These are phyloP conservation scores for Candida endomychidarum DNA, from an alignment of 805 yeast species.

Conservation along the genomic window DNA sequence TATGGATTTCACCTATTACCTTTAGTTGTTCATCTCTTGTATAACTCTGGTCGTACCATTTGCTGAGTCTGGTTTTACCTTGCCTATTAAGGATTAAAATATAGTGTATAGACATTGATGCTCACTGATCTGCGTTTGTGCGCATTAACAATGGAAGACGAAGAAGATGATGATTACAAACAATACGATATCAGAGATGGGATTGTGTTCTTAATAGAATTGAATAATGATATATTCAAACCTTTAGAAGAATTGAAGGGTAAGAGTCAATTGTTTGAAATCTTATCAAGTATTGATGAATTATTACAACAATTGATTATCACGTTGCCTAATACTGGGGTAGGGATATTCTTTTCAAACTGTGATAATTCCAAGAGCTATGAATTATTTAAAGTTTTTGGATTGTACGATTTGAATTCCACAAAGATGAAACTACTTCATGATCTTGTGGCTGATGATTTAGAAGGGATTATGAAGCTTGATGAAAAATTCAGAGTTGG, in stretches of 20 bases:
- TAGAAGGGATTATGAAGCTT: constrained; percentile 11
- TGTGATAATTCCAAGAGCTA: constrained; percentile 36
- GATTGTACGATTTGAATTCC: constrained; percentile 54
- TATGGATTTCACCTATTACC: constrained; percentile 65
- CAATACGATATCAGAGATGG: constrained; percentile 60
- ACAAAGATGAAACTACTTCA: constrained; percentile 56
- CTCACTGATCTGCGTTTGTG: not conserved
- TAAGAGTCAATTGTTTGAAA: constrained; percentile 47
- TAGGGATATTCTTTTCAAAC: constrained; percentile 70
- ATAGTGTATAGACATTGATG: constrained; percentile 72
- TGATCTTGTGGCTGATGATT: constrained; percentile 48
- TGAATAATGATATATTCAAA: constrained; percentile 46
- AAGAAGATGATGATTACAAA: constrained; percentile 22
- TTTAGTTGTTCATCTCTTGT: constrained; percentile 31
- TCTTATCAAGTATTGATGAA: constrained; percentile 57
- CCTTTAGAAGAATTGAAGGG: constrained; percentile 38
- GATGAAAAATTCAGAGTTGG: constrained; percentile 13
- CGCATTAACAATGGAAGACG: constrained; percentile 10
- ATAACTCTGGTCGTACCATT: constrained; percentile 58
- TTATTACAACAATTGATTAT: constrained; percentile 66
- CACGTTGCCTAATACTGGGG: constrained; percentile 64
- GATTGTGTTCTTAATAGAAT: constrained; percentile 60
- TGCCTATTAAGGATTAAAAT: constrained; percentile 84
- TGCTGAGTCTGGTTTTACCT: constrained; percentile 85
- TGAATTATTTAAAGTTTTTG: constrained; percentile 52